Evolutionary conservation across 1,139 yeast genomes (phyloP).

Genomic region (Taphrina flavorubra): DNA sequence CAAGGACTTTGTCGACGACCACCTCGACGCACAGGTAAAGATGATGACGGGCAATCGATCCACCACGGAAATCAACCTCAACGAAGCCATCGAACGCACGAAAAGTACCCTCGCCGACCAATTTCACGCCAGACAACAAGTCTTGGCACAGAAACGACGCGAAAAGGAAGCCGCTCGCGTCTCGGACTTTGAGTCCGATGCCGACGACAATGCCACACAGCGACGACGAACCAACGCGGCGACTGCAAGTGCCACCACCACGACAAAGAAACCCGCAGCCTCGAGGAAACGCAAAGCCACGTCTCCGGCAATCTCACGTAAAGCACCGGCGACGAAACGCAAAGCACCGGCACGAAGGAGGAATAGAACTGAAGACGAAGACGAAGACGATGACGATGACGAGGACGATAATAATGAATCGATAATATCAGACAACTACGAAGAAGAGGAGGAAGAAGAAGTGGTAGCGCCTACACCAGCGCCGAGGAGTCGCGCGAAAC

Average conservation of each 20-base stretch:
- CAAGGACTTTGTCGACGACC: conserved; percentile 66
- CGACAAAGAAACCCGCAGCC: neutral
- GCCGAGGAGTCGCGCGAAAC: conserved; percentile 1
- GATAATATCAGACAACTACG: conserved; percentile 14
- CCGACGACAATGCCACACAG: neutral
- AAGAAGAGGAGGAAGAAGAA: neutral
- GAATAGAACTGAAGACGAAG: neutral
- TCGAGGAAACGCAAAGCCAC: conserved; percentile 9
- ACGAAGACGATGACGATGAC: conserved; percentile 14
- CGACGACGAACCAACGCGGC: neutral
- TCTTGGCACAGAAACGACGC: conserved; percentile 9
- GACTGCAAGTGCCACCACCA: conserved; percentile 3
- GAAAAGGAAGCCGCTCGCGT: conserved; percentile 14
- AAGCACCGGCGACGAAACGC: neutral
- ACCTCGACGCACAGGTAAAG: conserved; percentile 67
- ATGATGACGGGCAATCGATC: conserved; percentile 58
- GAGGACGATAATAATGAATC: conserved; percentile 9
- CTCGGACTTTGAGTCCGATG: conserved; percentile 34
- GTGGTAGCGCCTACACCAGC: neutral
- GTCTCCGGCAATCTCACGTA: neutral
- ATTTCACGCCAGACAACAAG: conserved; percentile 9
- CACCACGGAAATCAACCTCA: conserved; percentile 51
- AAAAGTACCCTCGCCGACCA: conserved; percentile 19
- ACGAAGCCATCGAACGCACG: conserved; percentile 50
- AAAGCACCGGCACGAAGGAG: conserved; percentile 10